phyloP scores from a whole-genome alignment of 345 rosid genomes.

The Sonneratia alba region DNA sequence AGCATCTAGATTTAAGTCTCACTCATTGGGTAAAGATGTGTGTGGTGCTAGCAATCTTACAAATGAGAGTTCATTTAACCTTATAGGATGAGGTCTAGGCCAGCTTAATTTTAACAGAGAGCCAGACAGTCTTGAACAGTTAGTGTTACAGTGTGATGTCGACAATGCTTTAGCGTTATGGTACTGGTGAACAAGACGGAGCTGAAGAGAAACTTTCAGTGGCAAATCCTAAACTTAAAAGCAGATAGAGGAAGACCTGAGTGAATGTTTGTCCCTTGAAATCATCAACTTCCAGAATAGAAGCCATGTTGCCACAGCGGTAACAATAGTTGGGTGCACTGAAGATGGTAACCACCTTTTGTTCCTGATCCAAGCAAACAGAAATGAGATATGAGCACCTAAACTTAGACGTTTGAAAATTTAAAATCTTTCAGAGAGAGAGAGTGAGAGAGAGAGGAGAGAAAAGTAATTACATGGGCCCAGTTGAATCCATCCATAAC shows the following conservation, averaged over 20 bases:
- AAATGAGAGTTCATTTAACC: too few species aligned
- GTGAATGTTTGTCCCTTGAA: conserved; percentile 82
- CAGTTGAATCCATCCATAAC: conserved; percentile 99
- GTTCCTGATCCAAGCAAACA: conserved; percentile 55
- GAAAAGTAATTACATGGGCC: conserved; percentile 65
- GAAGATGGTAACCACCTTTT: conserved; percentile 95
- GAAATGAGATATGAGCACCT: not conserved
- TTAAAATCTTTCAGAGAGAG: not conserved
- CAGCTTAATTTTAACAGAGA: too few species aligned
- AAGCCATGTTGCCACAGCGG: conserved; percentile 99
- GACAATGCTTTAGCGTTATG: not conserved
- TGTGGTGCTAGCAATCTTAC: too few species aligned
- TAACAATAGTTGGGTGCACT: conserved; percentile 98
- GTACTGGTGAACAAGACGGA: not conserved
- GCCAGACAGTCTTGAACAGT: too few species aligned
- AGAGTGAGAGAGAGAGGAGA: not conserved
- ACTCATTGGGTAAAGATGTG: too few species aligned
- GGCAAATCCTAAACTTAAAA: not conserved
- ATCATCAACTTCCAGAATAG: conserved; percentile 93
- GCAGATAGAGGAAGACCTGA: conserved; percentile 47
- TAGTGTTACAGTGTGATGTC: too few species aligned
- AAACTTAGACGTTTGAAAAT: not conserved
- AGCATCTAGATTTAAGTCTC: too few species aligned
- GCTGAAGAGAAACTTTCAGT: not conserved
- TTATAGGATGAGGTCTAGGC: too few species aligned